Evolutionary conservation across 164 flowering plant species (phyloP).

Genomic region (Aristolochia contorta): DNA sequence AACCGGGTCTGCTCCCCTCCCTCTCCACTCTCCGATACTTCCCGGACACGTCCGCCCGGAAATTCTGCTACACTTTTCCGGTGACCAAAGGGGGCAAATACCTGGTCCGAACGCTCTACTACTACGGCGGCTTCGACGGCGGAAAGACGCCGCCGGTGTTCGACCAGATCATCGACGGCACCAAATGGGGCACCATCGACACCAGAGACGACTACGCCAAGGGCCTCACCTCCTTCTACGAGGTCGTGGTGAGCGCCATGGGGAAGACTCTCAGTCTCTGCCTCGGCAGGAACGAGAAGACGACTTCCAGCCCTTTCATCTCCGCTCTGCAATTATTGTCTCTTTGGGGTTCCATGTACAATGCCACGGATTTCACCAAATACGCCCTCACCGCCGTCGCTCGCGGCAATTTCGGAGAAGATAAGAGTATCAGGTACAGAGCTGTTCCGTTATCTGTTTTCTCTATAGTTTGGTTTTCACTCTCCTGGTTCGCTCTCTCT

Average conservation of each 20-base stretch:
- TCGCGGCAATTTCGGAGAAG: conserved; percentile 51
- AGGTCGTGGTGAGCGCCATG: conserved; percentile 42
- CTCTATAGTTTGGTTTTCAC: too few species aligned
- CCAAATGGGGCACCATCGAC: conserved; percentile 71
- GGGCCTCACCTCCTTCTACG: conserved; percentile 66
- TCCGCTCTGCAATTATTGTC: conserved; percentile 48
- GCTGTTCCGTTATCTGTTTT: background rate
- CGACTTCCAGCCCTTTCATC: conserved; percentile 66
- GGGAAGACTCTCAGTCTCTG: conserved; percentile 58
- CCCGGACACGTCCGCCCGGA: conserved; percentile 40
- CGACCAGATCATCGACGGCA: conserved; percentile 83
- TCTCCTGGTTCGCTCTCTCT: conserved; percentile 19
- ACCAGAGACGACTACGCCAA: conserved; percentile 59
- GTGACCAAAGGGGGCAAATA: conserved; percentile 52
- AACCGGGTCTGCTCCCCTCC: conserved; percentile 30
- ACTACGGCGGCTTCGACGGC: conserved; percentile 89
- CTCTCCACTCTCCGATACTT: conserved; percentile 57
- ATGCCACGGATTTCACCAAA: conserved; percentile 49
- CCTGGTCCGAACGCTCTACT: conserved; percentile 59
- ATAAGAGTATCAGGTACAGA: conserved; percentile 39
- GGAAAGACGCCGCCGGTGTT: conserved; percentile 72
- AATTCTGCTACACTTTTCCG: conserved; percentile 63
- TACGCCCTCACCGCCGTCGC: conserved; percentile 53
- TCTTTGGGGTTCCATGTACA: conserved; percentile 53
- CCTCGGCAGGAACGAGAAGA: conserved; percentile 54